Conservation (phyloP, 352 stramenopile species). For the Pythium chondricola region DNA sequence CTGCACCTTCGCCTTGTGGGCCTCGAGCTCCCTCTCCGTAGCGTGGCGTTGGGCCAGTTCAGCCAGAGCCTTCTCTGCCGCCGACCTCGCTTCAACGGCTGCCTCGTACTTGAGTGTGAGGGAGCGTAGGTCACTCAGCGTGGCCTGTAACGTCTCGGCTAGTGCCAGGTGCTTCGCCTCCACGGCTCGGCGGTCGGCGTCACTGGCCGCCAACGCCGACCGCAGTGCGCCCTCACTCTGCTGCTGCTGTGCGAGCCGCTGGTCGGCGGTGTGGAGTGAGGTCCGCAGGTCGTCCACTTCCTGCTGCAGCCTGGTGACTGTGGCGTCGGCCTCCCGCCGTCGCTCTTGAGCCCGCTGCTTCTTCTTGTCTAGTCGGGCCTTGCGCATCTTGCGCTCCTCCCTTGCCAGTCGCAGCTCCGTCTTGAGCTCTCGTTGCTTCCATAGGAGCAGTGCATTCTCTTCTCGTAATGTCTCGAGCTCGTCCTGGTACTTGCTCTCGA, state of each 20-base stretch:
- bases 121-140: conserved; percentile 60
- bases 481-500: conserved; percentile 77
- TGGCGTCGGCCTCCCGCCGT: conserved; percentile 46
- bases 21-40: conserved; percentile 48
- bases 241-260: conserved; percentile 17
- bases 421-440: conserved; percentile 73
- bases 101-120: conserved; percentile 59
- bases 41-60: conserved; percentile 35
- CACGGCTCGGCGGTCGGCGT: conserved; percentile 32
- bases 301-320: conserved; percentile 34
- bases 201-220: conserved; percentile 15
- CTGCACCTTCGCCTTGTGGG: conserved; percentile 55
- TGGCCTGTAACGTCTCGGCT: conserved; percentile 53
- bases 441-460: conserved; percentile 56
- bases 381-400: conserved; percentile 63
- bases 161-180: conserved; percentile 45
- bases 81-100: conserved; percentile 36
- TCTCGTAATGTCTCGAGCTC: conserved; percentile 70
- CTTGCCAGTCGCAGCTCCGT: conserved; percentile 44
- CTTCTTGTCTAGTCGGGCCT: conserved; percentile 69
- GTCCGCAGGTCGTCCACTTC: conserved; percentile 21
- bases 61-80: conserved; percentile 44
- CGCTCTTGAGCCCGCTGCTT: conserved; percentile 53
- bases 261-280: not conserved
- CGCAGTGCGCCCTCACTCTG: conserved; percentile 21